phyloP scores from a whole-genome alignment of 2,329 filamentous ascomycete species.

The Gremmenia infestans region DNA sequence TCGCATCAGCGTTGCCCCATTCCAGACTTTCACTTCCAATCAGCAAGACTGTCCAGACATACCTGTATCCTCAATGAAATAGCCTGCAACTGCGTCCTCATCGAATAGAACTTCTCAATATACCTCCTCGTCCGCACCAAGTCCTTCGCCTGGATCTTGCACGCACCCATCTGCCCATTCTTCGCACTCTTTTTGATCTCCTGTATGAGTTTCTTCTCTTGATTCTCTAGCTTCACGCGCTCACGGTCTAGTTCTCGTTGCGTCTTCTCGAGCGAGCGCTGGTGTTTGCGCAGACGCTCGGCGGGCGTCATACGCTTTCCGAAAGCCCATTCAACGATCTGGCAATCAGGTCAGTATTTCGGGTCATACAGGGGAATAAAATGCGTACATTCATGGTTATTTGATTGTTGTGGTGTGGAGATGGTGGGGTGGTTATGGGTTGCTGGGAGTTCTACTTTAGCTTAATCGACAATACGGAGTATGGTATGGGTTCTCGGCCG shows the following conservation, averaged over 20 bases:
- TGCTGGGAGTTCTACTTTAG: neutral
- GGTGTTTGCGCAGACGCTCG: conserved; percentile 86
- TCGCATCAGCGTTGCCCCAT: neutral
- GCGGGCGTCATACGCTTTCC: conserved; percentile 98
- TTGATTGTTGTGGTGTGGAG: neutral
- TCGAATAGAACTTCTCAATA: conserved; percentile 96
- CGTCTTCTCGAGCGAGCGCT: conserved; percentile 93
- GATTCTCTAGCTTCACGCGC: conserved; percentile 91
- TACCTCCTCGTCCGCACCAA: conserved; percentile 89
- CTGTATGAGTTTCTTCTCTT: conserved; percentile 92
- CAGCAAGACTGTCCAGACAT: conserved; percentile 14
- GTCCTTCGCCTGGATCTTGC: conserved; percentile 98
- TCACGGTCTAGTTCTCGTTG: conserved; percentile 95
- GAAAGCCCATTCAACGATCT: conserved; percentile 99
- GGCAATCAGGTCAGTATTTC: conserved; percentile 4
- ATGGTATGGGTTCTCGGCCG: neutral
- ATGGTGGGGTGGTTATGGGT: neutral
- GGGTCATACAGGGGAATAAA: neutral
- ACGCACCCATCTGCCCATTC: conserved; percentile 96
- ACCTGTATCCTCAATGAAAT: conserved; percentile 94
- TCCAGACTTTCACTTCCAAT: neutral
- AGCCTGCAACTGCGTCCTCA: conserved; percentile 95
- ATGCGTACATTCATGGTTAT: conserved; percentile 50
- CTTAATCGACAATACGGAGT: neutral
- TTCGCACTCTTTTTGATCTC: conserved; percentile 99